phyloP scores from a whole-genome alignment of 257 asterid genomes.

The Ilex aquifolium region DNA sequence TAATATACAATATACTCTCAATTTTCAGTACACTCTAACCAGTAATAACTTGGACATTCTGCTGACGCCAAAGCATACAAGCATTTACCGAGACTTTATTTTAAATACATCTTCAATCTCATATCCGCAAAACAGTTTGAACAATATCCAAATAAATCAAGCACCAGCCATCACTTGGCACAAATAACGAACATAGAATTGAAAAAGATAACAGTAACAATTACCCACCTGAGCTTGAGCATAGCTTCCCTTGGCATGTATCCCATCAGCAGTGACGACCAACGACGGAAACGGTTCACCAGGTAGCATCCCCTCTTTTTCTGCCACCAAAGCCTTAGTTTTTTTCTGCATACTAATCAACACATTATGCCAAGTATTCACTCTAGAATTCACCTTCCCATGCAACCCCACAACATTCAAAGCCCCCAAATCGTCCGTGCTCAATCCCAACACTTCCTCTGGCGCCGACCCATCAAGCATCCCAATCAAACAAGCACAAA shows the following conservation, averaged over 20 bases:
- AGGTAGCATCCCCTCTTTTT: conserved; percentile 47
- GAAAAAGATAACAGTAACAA: neutral
- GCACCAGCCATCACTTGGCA: too few relatives aligned
- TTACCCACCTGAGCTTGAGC: conserved; percentile 82
- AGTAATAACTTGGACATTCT: too few relatives aligned
- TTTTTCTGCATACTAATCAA: conserved; percentile 88
- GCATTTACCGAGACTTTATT: too few relatives aligned
- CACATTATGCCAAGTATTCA: conserved; percentile 92
- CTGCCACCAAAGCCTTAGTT: conserved; percentile 58
- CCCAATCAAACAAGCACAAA: conserved; percentile 77
- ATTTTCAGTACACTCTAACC: too few relatives aligned
- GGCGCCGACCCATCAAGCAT: conserved; percentile 71
- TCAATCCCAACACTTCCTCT: conserved; percentile 63
- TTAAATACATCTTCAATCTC: too few relatives aligned
- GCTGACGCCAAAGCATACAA: too few relatives aligned
- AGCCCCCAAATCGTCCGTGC: conserved; percentile 65
- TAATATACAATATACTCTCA: too few relatives aligned
- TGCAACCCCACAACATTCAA: conserved; percentile 53
- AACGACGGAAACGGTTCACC: conserved; percentile 71
- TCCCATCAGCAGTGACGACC: conserved; percentile 54
- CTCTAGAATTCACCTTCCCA: conserved; percentile 44
- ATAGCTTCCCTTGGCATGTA: conserved; percentile 80
- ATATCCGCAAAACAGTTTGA: too few relatives aligned
- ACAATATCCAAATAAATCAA: too few relatives aligned
- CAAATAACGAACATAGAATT: too few relatives aligned